Conservation (phyloP, 805 yeast species). For the Lachancea meyersii region DNA sequence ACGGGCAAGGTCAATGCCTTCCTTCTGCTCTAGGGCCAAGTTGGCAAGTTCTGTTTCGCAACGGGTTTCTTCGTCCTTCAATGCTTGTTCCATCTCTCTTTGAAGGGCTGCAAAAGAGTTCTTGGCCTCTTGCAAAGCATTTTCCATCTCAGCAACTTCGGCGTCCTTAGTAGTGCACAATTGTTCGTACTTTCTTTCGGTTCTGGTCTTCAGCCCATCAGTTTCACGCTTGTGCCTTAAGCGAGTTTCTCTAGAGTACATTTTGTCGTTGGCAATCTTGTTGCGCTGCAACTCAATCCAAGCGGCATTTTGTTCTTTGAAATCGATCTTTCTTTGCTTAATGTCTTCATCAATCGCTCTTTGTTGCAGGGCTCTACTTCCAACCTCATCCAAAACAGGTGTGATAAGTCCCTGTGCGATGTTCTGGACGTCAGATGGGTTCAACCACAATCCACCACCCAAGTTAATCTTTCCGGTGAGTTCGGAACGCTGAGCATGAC, state of each 20-base stretch:
- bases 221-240: slow-evolving; percentile 43
- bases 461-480: slow-evolving; percentile 52
- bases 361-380: slow-evolving; percentile 62
- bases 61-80: slow-evolving; percentile 25
- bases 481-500: slow-evolving; percentile 45
- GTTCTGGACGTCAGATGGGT: slow-evolving; percentile 66
- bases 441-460: slow-evolving; percentile 84
- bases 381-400: slow-evolving; percentile 76
- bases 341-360: slow-evolving; percentile 49
- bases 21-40: slow-evolving; percentile 27
- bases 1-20: slow-evolving; percentile 27
- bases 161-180: slow-evolving; percentile 33
- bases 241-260: slow-evolving; percentile 36
- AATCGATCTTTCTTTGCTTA: slow-evolving; percentile 33
- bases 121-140: slow-evolving; percentile 39
- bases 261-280: slow-evolving; percentile 37
- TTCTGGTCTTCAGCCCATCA: slow-evolving; percentile 41
- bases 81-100: slow-evolving; percentile 36
- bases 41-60: slow-evolving; percentile 23
- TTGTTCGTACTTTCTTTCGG: slow-evolving; percentile 30
- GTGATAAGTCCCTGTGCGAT: slow-evolving; percentile 75
- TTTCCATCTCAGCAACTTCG: slow-evolving; percentile 32
- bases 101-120: slow-evolving; percentile 32
- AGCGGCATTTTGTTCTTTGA: slow-evolving; percentile 36
- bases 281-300: slow-evolving; percentile 37